Conservation (phyloP, 345 rosid genomes). For the Salix koriyanagi region DNA sequence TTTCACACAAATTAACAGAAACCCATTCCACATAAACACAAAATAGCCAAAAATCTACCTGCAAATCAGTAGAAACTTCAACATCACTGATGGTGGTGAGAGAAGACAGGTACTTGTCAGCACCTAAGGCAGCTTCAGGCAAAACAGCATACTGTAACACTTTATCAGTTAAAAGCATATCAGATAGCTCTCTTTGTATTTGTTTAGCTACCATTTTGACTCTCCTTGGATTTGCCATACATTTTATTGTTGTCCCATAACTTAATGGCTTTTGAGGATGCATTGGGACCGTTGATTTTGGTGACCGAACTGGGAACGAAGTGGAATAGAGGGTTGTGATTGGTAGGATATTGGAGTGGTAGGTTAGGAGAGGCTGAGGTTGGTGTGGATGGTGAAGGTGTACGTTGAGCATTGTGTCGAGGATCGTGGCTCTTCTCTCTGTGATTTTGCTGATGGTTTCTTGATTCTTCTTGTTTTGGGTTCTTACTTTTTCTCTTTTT, state of each 20-base stretch:
- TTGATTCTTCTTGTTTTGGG: background rate
- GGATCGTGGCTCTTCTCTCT: background rate
- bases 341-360: conserved; percentile 9
- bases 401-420: conserved; percentile 33
- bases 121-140: conserved; percentile 87
- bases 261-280: conserved; percentile 23
- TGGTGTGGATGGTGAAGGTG: conserved; percentile 24
- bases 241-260: conserved; percentile 35
- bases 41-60: conserved; percentile 36
- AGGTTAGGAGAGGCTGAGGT: conserved; percentile 18
- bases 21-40: background rate
- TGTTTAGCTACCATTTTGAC: conserved; percentile 90
- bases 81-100: conserved; percentile 88
- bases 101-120: conserved; percentile 76
- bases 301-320: conserved; percentile 24
- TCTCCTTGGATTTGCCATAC: conserved; percentile 91
- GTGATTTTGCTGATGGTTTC: background rate
- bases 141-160: conserved; percentile 74
- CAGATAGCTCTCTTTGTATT: conserved; percentile 82
- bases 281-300: conserved; percentile 22
- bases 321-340: conserved; percentile 23
- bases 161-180: conserved; percentile 81
- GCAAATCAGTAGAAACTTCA: conserved; percentile 73
- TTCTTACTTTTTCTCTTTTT: background rate
- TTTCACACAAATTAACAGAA: background rate